These are phyloP conservation scores for Cryptococcus hybrid DNA, from an alignment of 1,284 basidiomycete species.

Conservation along the genomic window DNA sequence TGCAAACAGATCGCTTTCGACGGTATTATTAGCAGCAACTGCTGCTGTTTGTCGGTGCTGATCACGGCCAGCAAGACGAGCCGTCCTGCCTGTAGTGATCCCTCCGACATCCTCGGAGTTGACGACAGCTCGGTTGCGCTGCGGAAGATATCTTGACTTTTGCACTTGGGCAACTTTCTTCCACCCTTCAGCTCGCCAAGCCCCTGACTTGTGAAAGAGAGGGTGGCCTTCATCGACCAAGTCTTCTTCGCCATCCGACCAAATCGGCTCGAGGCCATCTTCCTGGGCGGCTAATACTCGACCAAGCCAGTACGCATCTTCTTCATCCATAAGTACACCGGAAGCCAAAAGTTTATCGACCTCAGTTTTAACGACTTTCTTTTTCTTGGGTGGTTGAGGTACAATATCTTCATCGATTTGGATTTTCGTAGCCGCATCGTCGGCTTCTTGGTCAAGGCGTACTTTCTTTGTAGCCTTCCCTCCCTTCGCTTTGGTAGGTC, in stretches of 20 bases:
- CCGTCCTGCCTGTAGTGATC: constrained; percentile 79
- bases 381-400: constrained; percentile 5
- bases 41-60: constrained; percentile 73
- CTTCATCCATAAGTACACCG: constrained; percentile 76
- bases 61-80: constrained; percentile 93
- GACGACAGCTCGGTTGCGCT: constrained; percentile 58
- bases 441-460: constrained; percentile 7
- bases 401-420: constrained; percentile 17
- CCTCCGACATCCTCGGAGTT: constrained; percentile 41
- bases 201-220: constrained; percentile 31
- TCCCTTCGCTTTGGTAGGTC: constrained; percentile 18
- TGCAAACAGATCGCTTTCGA: constrained; percentile 67
- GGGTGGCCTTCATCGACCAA: constrained; percentile 28
- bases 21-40: constrained; percentile 37
- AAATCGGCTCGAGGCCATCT: constrained; percentile 24
- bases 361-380: constrained; percentile 19
- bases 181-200: constrained; percentile 79
- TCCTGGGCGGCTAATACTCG: constrained; percentile 56
- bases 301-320: constrained; percentile 83
- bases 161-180: constrained; percentile 91
- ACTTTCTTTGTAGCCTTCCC: constrained; percentile 34
- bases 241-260: constrained; percentile 24
- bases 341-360: constrained; percentile 38
- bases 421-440: constrained; percentile 29
- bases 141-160: constrained; percentile 78